Percentiles rank a stretch among this genome's conserved stretches.
Evolutionary conservation across 768 basidiomycete genomes (phyloP).

Genomic region (Mycena rosella): DNA sequence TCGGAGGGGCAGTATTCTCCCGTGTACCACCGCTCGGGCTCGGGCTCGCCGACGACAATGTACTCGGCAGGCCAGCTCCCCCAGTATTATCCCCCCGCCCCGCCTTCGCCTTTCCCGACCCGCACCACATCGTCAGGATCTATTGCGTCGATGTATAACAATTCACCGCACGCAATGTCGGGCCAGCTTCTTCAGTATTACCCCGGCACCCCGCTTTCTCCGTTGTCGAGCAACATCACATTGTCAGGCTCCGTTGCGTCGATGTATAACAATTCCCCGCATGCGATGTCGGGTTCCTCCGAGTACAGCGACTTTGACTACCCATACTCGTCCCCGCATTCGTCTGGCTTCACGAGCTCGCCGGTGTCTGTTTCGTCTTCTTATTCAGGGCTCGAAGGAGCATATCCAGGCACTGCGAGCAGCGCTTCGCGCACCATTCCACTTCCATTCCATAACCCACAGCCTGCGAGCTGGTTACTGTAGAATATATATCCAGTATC

Average conservation of each 20-base stretch:
- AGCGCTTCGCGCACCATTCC: slow-evolving; percentile 11
- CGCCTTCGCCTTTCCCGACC: neutral
- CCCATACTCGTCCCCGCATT: slow-evolving; percentile 20
- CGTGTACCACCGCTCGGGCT: slow-evolving; percentile 9
- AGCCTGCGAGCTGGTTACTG: neutral
- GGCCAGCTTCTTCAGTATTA: slow-evolving; percentile 1
- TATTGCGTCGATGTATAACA: slow-evolving; percentile 7
- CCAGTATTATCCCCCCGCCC: neutral
- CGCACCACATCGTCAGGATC: slow-evolving; percentile 19
- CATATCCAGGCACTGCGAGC: neutral
- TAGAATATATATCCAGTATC: neutral
- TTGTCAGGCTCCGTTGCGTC: slow-evolving; percentile 16
- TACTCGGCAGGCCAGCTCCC: slow-evolving; percentile 10
- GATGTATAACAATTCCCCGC: slow-evolving; percentile 4
- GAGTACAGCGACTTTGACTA: slow-evolving; percentile 17
- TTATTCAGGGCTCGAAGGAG: neutral
- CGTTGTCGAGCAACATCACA: neutral
- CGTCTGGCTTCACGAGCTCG: slow-evolving; percentile 4
- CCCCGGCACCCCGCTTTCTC: slow-evolving; percentile 4
- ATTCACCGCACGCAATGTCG: slow-evolving; percentile 5
- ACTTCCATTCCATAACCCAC: slow-evolving; percentile 11
- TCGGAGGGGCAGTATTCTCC: slow-evolving; percentile 1
- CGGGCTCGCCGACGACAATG: slow-evolving; percentile 14
- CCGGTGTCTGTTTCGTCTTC: slow-evolving; percentile 13
- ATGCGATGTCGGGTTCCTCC: neutral